Evolutionary conservation across 176 grass and related monocot genomes (phyloP).

Genomic region (Pontederia crassipes): DNA sequence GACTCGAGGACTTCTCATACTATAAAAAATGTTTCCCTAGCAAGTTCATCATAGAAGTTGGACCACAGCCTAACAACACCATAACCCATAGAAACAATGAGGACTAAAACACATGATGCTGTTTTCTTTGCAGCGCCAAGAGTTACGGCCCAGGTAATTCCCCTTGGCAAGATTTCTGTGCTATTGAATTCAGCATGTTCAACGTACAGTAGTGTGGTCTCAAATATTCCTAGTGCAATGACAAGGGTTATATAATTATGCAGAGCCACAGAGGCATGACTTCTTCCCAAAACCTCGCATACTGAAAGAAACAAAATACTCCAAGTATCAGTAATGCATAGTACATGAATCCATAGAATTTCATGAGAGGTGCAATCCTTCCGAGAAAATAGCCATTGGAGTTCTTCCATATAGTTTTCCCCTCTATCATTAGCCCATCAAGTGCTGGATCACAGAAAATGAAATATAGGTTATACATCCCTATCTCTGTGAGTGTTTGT

Average conservation of each 20-base stretch:
- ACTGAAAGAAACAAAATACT: constrained; percentile 46
- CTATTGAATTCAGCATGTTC: constrained; percentile 48
- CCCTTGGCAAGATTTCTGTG: constrained; percentile 45
- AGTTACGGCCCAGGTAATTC: constrained; percentile 61
- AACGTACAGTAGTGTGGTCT: constrained; percentile 55
- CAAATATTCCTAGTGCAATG: constrained; percentile 69
- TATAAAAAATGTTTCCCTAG: constrained; percentile 48
- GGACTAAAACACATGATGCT: constrained; percentile 42
- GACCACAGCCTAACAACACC: constrained; percentile 43
- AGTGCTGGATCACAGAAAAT: constrained; percentile 44
- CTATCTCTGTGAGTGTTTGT: constrained; percentile 49
- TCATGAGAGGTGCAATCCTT: constrained; percentile 55
- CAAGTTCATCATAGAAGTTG: constrained; percentile 28
- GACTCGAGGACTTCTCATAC: constrained; percentile 45
- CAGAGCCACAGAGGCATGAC: constrained; percentile 52
- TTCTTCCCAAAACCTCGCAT: constrained; percentile 51
- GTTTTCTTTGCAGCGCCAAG: constrained; percentile 32
- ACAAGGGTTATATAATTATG: constrained; percentile 53
- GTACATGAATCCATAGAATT: constrained; percentile 62
- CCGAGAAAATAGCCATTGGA: constrained; percentile 57
- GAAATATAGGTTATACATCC: constrained; percentile 75
- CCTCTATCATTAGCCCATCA: constrained; percentile 14
- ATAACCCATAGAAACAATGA: constrained; percentile 60
- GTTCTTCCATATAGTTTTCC: constrained; percentile 89
- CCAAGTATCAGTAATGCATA: constrained; percentile 57